These are phyloP conservation scores for Thelephora ganbajun DNA, from an alignment of 768 basidiomycete genomes.

Conservation along the genomic window DNA sequence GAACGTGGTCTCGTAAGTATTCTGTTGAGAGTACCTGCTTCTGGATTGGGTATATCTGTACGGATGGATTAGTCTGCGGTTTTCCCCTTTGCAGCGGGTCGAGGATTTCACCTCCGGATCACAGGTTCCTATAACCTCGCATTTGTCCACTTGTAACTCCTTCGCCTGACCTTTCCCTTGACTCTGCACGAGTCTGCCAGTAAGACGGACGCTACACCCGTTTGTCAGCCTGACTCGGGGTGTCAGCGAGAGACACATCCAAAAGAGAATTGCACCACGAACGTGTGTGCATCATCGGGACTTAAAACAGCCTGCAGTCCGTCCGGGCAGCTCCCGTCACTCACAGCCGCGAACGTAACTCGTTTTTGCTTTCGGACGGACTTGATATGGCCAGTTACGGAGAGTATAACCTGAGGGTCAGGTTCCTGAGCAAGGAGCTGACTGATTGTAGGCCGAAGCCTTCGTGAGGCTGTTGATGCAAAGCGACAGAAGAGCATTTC, in stretches of 20 bases:
- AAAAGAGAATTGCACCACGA: slow-evolving; percentile 7
- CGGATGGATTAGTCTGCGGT: slow-evolving; percentile 6
- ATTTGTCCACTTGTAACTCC: slow-evolving; percentile 35
- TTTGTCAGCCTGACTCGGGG: slow-evolving; percentile 28
- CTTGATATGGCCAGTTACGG: slow-evolving; percentile 74
- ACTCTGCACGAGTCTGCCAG: slow-evolving; percentile 31
- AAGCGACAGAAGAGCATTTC: slow-evolving; percentile 14
- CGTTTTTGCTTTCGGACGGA: slow-evolving; percentile 80
- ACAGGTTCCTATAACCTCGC: slow-evolving; percentile 40
- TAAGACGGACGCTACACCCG: slow-evolving; percentile 40
- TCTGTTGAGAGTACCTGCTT: slow-evolving; percentile 72
- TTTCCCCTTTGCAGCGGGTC: neutral
- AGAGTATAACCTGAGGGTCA: slow-evolving; percentile 10
- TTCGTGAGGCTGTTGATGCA: slow-evolving; percentile 8
- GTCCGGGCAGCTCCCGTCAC: slow-evolving; percentile 62
- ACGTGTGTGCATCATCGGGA: slow-evolving; percentile 20
- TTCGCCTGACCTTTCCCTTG: slow-evolving; percentile 34
- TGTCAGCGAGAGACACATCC: neutral
- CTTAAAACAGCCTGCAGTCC: slow-evolving; percentile 72
- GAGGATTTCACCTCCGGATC: slow-evolving; percentile 35
- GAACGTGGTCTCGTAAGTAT: slow-evolving; percentile 73
- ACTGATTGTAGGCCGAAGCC: slow-evolving; percentile 19
- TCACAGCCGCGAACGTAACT: slow-evolving; percentile 71
- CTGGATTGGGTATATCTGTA: slow-evolving; percentile 79
- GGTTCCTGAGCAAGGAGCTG: slow-evolving; percentile 19